A percentile compares a stretch with the other conserved stretches of the same genome.
phyloP scores from a whole-genome alignment of 2,329 filamentous ascomycete genomes.

The Aspergillus ochraceus region DNA sequence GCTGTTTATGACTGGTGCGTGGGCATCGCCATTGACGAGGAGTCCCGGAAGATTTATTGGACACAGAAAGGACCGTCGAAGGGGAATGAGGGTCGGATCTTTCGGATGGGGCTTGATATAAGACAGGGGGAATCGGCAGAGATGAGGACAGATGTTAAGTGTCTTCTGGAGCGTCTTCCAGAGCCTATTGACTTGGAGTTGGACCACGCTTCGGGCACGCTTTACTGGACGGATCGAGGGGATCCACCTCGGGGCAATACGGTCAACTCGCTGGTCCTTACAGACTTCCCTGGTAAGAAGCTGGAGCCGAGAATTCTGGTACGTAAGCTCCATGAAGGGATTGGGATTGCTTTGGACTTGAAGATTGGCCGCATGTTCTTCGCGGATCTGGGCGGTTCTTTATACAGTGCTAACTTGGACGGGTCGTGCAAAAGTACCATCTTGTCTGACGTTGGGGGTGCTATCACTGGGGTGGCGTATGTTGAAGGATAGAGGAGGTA shows the following conservation, averaged over 20 bases:
- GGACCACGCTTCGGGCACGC: background rate
- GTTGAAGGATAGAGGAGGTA: background rate
- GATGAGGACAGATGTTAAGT: background rate
- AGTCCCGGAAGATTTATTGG: background rate
- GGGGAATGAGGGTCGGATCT: background rate
- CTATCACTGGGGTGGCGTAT: background rate
- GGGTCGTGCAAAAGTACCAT: slow-evolving; percentile 12
- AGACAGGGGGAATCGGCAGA: background rate
- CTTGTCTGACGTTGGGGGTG: slow-evolving; percentile 5
- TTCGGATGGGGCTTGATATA: background rate
- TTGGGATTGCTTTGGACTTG: slow-evolving; percentile 10
- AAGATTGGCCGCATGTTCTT: slow-evolving; percentile 9
- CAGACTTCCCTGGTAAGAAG: background rate
- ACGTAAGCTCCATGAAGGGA: slow-evolving; percentile 15
- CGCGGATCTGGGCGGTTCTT: slow-evolving; percentile 12
- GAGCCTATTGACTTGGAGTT: background rate
- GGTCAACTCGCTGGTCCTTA: background rate
- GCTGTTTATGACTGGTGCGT: background rate
- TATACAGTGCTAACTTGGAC: slow-evolving; percentile 11
- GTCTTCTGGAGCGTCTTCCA: background rate
- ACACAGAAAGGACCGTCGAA: background rate
- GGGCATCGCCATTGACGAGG: background rate
- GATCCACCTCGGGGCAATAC: background rate
- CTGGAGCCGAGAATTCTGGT: slow-evolving; percentile 9
- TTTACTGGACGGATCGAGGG: background rate